Base-by-base conservation (phyloP, 768 basidiomycete species). In the Collybia sp. region DNA sequence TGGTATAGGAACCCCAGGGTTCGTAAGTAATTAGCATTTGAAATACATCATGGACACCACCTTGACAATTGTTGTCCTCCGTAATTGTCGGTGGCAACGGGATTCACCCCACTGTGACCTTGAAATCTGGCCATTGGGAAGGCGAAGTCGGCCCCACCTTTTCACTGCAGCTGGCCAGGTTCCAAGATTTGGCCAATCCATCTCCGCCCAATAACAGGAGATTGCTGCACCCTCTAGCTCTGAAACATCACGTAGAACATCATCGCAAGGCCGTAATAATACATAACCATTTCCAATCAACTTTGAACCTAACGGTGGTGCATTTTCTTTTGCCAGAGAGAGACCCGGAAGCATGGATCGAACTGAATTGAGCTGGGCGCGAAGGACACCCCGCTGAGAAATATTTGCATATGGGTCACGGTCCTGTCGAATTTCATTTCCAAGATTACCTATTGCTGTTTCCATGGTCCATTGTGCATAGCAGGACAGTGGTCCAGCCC, bases 41-140 rank as follows among this genome's bases (percentile, higher is more conserved):
- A 37, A 37, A 10, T 37, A 37, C 35, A 37, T n/a, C n/a, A n/a
- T n/a, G n/a, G n/a, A n/a, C n/a, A n/a, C n/a, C 35, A 10, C 35
- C 35, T 37, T 37, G 13, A 10, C 10, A 18, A 37, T 10, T 4
- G 35, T 37, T 3, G 35, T 37, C 10, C 10, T 13, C 17, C 35
- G 35, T 4, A 37, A 10, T 3, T 3, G 4, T 37, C 35, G 35
- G 17, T 6, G 35, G 10, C 4, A 3, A 6, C 35, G 13, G 19
- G 33, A 25, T 32, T 62, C 55, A 18, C 44, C 54, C 59, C 59
- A 62, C 1, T 35, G 35, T 16, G 50, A 60, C 10, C 49, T 31
- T 10, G 52, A 52, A 47, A 55, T 45, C 43, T 60, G 59, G 12
- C 62, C 58, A 50, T 53, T 61, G 8, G 58, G 59, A 35, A 60